phyloP scores from a whole-genome alignment of 352 stramenopile genomes.

The Globisporangium iwayamae region DNA sequence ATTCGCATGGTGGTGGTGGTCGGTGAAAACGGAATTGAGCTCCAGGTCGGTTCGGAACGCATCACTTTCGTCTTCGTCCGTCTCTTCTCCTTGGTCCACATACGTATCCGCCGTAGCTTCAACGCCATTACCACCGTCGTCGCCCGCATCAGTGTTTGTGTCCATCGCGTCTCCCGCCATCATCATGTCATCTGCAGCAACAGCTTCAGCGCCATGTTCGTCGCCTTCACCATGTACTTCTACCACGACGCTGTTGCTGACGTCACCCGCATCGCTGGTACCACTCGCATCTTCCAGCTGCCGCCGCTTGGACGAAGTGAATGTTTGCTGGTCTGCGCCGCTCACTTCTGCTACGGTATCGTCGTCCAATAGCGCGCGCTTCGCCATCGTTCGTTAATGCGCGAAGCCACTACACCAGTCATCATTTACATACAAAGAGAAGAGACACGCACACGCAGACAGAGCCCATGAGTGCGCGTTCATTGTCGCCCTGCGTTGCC shows the following conservation, averaged over 20 bases:
- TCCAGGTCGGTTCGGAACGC: neutral
- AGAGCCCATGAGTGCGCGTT: neutral
- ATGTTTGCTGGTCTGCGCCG: neutral
- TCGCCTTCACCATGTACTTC: neutral
- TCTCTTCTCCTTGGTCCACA: neutral
- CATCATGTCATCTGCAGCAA: neutral
- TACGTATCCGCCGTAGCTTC: neutral
- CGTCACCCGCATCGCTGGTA: neutral
- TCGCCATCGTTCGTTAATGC: neutral
- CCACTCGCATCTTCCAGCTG: neutral
- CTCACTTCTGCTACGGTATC: neutral
- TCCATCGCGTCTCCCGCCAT: neutral
- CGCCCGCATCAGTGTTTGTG: neutral
- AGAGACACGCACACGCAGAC: too few species aligned
- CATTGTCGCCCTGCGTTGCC: neutral
- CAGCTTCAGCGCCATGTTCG: neutral
- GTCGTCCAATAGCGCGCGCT: neutral
- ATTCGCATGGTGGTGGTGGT: neutral
- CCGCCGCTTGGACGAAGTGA: constrained; percentile 5
- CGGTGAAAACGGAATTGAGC: neutral
- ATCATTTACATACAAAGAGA: neutral
- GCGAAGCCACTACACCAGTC: neutral
- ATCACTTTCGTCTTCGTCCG: neutral
- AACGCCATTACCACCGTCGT: neutral
- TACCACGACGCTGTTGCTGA: neutral